A percentile compares a stretch with the other conserved stretches of the same genome.
phyloP scores from a whole-genome alignment of 331 rosid genomes.

The Cydonia oblonga region DNA sequence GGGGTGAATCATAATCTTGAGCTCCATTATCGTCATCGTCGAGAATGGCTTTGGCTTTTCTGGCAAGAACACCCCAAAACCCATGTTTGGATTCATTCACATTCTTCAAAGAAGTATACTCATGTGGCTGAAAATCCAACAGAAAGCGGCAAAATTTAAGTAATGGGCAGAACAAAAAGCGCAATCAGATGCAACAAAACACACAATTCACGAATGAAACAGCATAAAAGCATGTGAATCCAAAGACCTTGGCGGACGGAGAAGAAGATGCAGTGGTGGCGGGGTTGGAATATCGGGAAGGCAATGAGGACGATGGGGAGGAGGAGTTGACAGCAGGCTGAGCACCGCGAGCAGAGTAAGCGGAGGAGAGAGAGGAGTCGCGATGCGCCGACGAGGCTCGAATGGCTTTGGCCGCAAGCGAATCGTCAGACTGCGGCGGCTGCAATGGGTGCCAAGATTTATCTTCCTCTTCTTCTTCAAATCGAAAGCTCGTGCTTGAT shows the following conservation, averaged over 20 bases:
- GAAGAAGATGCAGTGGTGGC: conserved; percentile 3
- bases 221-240: not conserved
- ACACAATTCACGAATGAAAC: not conserved
- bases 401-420: conserved; percentile 92
- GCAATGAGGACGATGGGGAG: not conserved
- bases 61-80: conserved; percentile 82
- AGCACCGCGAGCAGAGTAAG: conserved; percentile 43
- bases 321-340: conserved; percentile 4
- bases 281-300: conserved; percentile 37
- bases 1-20: conserved; percentile 34
- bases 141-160: not conserved
- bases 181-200: not conserved
- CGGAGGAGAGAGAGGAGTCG: conserved; percentile 82
- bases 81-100: conserved; percentile 75
- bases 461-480: conserved; percentile 20
- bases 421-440: conserved; percentile 13
- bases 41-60: conserved; percentile 82
- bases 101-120: conserved; percentile 67
- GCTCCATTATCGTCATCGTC: conserved; percentile 63
- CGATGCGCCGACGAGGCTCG: conserved; percentile 89
- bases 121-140: conserved; percentile 47
- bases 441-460: conserved; percentile 27
- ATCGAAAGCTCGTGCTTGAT: conserved; percentile 12
- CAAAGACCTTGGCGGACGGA: conserved; percentile 35
- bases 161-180: not conserved